Percentiles rank a stretch among this genome's conserved stretches.
phyloP scores from a whole-genome alignment of 2,329 filamentous ascomycete genomes.

The Aureobasidium vineae region DNA sequence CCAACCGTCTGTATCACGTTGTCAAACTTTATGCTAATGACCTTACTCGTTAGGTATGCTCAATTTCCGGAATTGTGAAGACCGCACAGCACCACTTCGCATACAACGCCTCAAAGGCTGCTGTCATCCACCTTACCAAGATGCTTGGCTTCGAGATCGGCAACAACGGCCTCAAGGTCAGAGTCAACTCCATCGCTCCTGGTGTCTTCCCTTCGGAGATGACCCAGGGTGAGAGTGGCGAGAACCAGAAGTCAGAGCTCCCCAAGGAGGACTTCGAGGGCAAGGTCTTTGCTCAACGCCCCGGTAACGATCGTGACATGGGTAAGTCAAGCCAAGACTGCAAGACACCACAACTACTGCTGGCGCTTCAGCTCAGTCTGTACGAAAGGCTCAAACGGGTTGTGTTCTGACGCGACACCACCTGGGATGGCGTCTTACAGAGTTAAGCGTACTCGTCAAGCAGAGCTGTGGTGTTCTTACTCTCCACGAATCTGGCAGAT shows the following conservation, averaged over 20 bases:
- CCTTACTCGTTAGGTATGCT: slow-evolving; percentile 30
- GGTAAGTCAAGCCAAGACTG: not conserved
- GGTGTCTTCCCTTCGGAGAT: slow-evolving; percentile 59
- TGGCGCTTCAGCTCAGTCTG: too few species aligned
- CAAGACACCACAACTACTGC: too few species aligned
- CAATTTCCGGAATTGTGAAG: slow-evolving; percentile 48
- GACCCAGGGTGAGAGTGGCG: slow-evolving; percentile 53
- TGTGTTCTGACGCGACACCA: too few species aligned
- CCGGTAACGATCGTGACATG: slow-evolving; percentile 60
- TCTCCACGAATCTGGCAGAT: too few species aligned
- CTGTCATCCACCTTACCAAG: slow-evolving; percentile 55
- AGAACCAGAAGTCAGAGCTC: slow-evolving; percentile 56
- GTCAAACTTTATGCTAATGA: not conserved
- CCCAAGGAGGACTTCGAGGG: slow-evolving; percentile 51
- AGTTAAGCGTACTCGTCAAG: too few species aligned
- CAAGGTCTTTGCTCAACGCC: slow-evolving; percentile 52
- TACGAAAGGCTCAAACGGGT: too few species aligned
- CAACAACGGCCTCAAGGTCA: slow-evolving; percentile 53
- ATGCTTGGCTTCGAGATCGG: slow-evolving; percentile 56
- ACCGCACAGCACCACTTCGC: slow-evolving; percentile 50
- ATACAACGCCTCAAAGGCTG: slow-evolving; percentile 53
- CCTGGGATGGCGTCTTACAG: not conserved
- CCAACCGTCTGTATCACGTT: not conserved
- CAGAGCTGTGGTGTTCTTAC: not conserved
- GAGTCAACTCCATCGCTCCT: slow-evolving; percentile 58